Conservation (phyloP, 2,329 filamentous ascomycete genomes). For the Pseudophaeomoniella oleicola region DNA sequence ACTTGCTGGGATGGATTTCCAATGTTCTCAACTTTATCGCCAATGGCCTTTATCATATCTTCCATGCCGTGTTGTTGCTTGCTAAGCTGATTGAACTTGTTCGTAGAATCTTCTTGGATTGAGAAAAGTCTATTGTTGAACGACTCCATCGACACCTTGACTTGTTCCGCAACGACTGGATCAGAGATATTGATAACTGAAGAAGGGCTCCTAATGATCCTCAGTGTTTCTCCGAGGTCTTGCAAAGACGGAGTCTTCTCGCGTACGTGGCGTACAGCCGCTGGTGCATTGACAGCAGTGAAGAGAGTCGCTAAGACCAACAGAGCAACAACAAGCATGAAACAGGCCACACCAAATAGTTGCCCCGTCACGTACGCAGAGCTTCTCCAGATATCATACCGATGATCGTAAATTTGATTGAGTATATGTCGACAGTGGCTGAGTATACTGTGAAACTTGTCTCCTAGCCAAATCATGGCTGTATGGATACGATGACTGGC, state of each 20-base stretch:
- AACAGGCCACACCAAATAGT: not conserved
- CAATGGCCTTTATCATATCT: no score
- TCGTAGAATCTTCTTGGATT: not conserved
- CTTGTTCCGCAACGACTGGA: not conserved
- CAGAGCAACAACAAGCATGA: not conserved
- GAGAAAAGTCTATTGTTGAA: not conserved
- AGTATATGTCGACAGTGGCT: no score
- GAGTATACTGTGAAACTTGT: not conserved
- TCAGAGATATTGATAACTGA: not conserved
- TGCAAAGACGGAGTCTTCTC: not conserved
- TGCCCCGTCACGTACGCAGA: not conserved
- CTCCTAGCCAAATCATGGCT: not conserved
- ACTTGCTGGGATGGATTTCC: not conserved
- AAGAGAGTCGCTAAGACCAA: not conserved
- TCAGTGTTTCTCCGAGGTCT: not conserved
- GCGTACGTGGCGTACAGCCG: not conserved
- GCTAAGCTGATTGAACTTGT: not conserved
- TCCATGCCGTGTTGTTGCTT: no score
- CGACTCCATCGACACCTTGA: not conserved
- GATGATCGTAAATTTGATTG: not conserved
- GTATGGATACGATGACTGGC: not conserved
- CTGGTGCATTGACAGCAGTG: not conserved
- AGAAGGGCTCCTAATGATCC: not conserved
- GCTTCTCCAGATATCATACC: not conserved
- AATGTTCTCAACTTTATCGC: not conserved